Conservation (phyloP, 139 green algal species). For the Picochlorum sp. region DNA sequence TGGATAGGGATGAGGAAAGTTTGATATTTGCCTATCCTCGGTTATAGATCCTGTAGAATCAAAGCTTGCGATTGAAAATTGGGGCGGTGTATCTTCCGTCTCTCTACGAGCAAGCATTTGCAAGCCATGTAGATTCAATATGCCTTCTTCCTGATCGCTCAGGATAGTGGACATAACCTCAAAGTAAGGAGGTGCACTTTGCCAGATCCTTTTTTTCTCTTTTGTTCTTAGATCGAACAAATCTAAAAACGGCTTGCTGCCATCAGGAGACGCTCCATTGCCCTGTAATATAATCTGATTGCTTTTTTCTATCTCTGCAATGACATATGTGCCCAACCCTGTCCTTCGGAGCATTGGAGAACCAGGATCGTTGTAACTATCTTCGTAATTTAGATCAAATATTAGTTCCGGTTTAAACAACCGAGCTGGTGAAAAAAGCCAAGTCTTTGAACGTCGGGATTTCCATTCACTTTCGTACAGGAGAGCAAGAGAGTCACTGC, state of each 20-base stretch:
- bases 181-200: conserved; percentile 53
- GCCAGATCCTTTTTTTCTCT: conserved; percentile 72
- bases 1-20: conserved; percentile 94
- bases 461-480: conserved; percentile 89
- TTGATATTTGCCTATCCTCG: conserved; percentile 54
- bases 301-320: conserved; percentile 51
- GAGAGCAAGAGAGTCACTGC: conserved; percentile 70
- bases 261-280: conserved; percentile 65
- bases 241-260: conserved; percentile 89
- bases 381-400: conserved; percentile 71
- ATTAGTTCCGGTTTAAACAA: neutral
- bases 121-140: conserved; percentile 43
- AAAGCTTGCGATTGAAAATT: conserved; percentile 42
- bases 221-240: conserved; percentile 51
- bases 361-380: conserved; percentile 87
- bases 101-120: conserved; percentile 49
- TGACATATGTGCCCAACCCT: conserved; percentile 61
- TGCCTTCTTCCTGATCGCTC: conserved; percentile 7
- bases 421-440: conserved; percentile 1
- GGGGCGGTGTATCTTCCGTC: conserved; percentile 35
- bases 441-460: conserved; percentile 42
- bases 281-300: conserved; percentile 67
- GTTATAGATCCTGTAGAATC: neutral
- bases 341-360: conserved; percentile 60
- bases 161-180: conserved; percentile 51